Evolutionary conservation across 352 stramenopile species (phyloP), one percentile per base, ranked within the genome.

Genomic region (Globisporangium paddicum): DNA sequence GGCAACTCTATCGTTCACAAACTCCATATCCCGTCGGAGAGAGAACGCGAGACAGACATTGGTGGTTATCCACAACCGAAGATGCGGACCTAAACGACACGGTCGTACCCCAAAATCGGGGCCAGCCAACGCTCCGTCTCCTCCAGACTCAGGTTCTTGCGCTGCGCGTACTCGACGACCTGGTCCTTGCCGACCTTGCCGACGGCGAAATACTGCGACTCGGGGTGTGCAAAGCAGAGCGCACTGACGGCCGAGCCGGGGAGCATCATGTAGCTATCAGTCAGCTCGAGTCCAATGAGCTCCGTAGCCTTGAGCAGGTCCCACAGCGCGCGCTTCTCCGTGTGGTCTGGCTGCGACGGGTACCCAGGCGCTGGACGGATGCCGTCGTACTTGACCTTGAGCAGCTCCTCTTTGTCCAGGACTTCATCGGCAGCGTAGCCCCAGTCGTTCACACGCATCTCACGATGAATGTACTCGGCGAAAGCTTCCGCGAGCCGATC

Each of bases 361-460:
- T 99, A 99, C 18, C 96, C 96, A n/a, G 96, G 96, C 25, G 96
- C 96, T 46, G 96, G 96, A 62, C 96, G 88, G 64, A 99, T 98
- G 59, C 96, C 96, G 60, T 98, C 89, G 79, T 99, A 99, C 75
- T 98, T 98, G 51, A 98, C 93, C 79, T 99, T 99, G 25, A 99
- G 79, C 34, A 99, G 65, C 63, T 99, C 96, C 48, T 96, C 82
- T 62, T 96, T 73, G 56, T 82, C 73, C 46, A 98, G 69, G 26
- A 83, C 77, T 66, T 99, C 96, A 38, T 95, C 78, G 10, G 82
- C 69, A 21, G 96, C 95, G 72, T 98, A 99, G 40, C 95, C 96
- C 96, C 96, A 99, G 63, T 98, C 82, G 40, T 98, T 82, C 44
- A 87, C 80, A 64, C 96, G 91, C 67, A 99, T 98, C 58, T 98